Base-by-base conservation (phyloP, 2,329 filamentous ascomycete genomes). In the Diplodia corticola region DNA sequence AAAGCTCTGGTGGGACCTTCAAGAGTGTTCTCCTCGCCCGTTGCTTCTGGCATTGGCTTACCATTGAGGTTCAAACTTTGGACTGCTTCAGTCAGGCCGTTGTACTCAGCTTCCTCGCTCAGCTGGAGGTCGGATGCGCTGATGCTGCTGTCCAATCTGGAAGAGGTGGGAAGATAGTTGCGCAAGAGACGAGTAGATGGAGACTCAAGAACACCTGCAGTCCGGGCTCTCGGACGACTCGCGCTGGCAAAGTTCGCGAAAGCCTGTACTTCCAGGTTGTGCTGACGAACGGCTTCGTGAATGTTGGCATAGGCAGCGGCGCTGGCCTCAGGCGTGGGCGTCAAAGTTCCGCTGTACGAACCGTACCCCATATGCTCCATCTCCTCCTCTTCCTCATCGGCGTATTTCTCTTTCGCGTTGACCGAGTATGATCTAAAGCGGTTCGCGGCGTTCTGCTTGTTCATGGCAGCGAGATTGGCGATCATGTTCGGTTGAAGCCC, bases 361-460 rank as follows among this genome's bases (percentile, higher is more conserved):
- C 84, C 83, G 73, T 88, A 88, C 4, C 64, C 64, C 35, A 66
- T 46, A 26, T 66, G 64, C 55, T 78, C 79, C 85, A 88, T 77
- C 68, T 91, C 92, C 17, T 91, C 89, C 68, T 93, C 90, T 28
- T 93, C 90, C 63, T 96, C 93, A 72, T 96, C 92, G 2, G 91
- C 93, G 73, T 98, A 98, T 77, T 95, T 96, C 77, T 98, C 94
- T 79, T 96, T 97, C 65, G 96, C 96, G 78, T 99, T 99, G 70
- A 99, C 95, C 0, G 95, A 99, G 78, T 97, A 98, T 1, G 95
- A 99, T 54, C 95, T 89, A 83, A 98, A 96, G 63, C 95, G 88
- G 77, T 91, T 98, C 51, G 89, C 85, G 50, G 77, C 91, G 75
- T 87, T 91, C 50, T 77, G 91, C 75, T 87, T 91, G 69, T 89